Percentiles rank a stretch among this genome's conserved stretches.
phyloP scores from a whole-genome alignment of 352 stramenopile genomes.

The Phytophthora chlamydospora region DNA sequence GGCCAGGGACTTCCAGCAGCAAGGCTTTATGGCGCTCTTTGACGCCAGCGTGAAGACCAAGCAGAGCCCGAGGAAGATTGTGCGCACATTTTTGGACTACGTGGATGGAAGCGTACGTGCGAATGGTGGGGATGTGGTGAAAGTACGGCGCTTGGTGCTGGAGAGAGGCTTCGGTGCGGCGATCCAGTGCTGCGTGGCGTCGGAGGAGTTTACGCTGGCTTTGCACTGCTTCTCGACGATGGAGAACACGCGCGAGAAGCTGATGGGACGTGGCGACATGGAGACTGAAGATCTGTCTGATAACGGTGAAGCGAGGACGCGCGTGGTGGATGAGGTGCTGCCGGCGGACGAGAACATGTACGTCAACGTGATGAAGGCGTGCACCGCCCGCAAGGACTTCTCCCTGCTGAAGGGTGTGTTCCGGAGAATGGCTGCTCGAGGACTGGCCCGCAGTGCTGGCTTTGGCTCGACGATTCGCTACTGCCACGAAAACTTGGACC shows the following conservation, averaged over 20 bases:
- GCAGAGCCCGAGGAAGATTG: slow-evolving; percentile 25
- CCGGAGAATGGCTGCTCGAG: slow-evolving; percentile 51
- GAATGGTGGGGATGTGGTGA: slow-evolving; percentile 12
- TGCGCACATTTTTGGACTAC: slow-evolving; percentile 52
- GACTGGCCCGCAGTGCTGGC: slow-evolving; percentile 57
- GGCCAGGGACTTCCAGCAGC: slow-evolving; percentile 56
- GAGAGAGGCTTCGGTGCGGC: slow-evolving; percentile 70
- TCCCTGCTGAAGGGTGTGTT: slow-evolving; percentile 63
- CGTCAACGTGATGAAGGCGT: slow-evolving; percentile 77
- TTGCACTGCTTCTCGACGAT: slow-evolving; percentile 49
- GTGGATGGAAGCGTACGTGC: slow-evolving; percentile 28
- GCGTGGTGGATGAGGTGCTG: slow-evolving; percentile 33
- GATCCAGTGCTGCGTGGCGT: slow-evolving; percentile 66
- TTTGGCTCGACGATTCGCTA: slow-evolving; percentile 78
- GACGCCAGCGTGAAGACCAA: slow-evolving; percentile 23
- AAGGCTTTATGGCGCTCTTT: slow-evolving; percentile 71
- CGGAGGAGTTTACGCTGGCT: slow-evolving; percentile 46
- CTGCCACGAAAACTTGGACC: slow-evolving; percentile 53
- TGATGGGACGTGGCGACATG: slow-evolving; percentile 1
- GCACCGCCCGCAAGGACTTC: slow-evolving; percentile 39
- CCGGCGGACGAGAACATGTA: slow-evolving; percentile 80
- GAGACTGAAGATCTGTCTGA: slow-evolving; percentile 26
- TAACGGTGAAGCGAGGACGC: slow-evolving; percentile 6
- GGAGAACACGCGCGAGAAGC: slow-evolving; percentile 16
- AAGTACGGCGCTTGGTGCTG: slow-evolving; percentile 33